Evolutionary conservation across 2,329 filamentous ascomycete species (phyloP), one percentile per base, ranked within the genome.

Genomic region (Paecilomyces fulvus): DNA sequence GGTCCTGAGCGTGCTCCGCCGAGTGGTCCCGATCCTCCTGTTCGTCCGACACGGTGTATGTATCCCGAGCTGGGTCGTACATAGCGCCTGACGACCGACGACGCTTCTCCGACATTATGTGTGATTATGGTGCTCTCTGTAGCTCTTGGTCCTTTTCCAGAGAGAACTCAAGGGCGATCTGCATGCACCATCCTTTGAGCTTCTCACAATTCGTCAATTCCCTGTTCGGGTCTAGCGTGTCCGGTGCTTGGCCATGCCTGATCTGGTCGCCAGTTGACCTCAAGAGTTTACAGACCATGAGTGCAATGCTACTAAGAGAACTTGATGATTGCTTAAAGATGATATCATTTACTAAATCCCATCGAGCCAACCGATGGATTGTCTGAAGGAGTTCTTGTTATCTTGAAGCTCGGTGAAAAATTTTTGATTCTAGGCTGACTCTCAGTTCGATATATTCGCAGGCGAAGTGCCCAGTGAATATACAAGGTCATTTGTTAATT

Each of bases 41-140:
- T 25, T 66, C 63, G 51, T 63, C 64, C 8, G 67, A 58, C 30
- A 61, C 59, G 37, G 63, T 66, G 61, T 67, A 71, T 33, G 60
- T 66, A 58, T 71, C 68, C 59, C 68, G 60, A 30, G 69, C 68
- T 53, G 69, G 68, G 58, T 71, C 68, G 56, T 71, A 71, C 64
- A 65, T 65, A 28, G 59, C 54, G 48, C 53, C 53, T 4, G 60
- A 63, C 49, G 57, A 54, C 48, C 59, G 60, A 46, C 60, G 56
- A 23, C 33, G 37, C 43, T 57, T 33, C 30, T 17, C 37, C n/a
- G 55, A 52, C 60, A 61, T 60, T 30, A 37, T 48, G 58, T n/a
- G 52, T 25, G 54, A 58, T 56, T 11, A 17, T 52, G 28, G 31
- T 43, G 37, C 37, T 17, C n/a, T 43, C 37, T 43, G 37, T 43